phyloP scores from a whole-genome alignment of 2,329 filamentous ascomycete genomes.

The Epichloe uncinata region DNA sequence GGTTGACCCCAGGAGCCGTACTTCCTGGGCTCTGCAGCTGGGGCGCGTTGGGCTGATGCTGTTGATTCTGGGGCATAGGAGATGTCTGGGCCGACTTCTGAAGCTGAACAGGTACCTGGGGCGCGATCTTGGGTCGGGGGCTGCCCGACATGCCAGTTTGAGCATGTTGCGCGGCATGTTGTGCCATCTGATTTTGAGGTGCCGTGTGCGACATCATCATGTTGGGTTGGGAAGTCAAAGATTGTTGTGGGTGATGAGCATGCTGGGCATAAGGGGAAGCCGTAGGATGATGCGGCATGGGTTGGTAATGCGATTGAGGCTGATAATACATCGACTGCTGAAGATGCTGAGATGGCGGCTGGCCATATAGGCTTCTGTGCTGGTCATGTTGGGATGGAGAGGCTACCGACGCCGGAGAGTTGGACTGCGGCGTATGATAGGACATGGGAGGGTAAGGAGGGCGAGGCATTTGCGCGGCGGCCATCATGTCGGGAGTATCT shows the following conservation, averaged over 20 bases:
- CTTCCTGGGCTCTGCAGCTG: slow-evolving; percentile 27
- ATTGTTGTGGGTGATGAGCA: slow-evolving; percentile 27
- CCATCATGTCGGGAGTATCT: slow-evolving; percentile 56
- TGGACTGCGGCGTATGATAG: slow-evolving; percentile 90
- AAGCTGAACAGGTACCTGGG: slow-evolving; percentile 47
- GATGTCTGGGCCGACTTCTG: slow-evolving; percentile 37
- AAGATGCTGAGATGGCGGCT: slow-evolving; percentile 64
- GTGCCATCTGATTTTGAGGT: slow-evolving; percentile 43
- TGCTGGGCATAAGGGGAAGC: slow-evolving; percentile 50
- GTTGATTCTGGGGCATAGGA: slow-evolving; percentile 26
- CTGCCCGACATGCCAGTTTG: slow-evolving; percentile 46
- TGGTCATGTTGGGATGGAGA: slow-evolving; percentile 83
- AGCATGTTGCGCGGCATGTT: slow-evolving; percentile 42
- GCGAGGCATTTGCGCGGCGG: slow-evolving; percentile 55
- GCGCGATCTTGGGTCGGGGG: slow-evolving; percentile 50
- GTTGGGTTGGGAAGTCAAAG: slow-evolving; percentile 50
- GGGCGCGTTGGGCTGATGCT: slow-evolving; percentile 24
- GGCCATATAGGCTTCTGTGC: slow-evolving; percentile 74
- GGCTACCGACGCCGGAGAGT: slow-evolving; percentile 84
- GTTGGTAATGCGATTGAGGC: slow-evolving; percentile 47
- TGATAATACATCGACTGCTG: slow-evolving; percentile 70
- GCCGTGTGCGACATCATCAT: slow-evolving; percentile 53
- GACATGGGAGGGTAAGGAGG: slow-evolving; percentile 75
- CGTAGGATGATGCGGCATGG: slow-evolving; percentile 49
- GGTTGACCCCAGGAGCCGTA: slow-evolving; percentile 48